Conservation (phyloP, 164 flowering plant genomes). For the Piper betle region DNA sequence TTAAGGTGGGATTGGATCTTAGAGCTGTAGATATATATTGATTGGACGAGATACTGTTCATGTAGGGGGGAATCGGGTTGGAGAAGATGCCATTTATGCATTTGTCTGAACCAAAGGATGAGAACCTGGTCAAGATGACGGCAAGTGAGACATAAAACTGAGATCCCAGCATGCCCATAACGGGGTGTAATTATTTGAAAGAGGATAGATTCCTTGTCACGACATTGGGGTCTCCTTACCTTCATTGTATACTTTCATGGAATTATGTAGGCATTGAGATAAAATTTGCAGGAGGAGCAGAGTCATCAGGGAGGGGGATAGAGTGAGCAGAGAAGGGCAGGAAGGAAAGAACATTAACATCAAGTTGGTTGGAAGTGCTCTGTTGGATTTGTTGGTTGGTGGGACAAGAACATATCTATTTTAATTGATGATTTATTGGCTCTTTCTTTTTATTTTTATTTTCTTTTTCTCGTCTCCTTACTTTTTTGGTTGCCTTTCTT, state of each 20-base stretch:
- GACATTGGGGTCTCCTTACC: not conserved
- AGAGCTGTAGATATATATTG: not conserved
- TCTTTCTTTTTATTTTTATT: not conserved
- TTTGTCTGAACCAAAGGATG: not conserved
- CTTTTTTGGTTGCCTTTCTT: not conserved
- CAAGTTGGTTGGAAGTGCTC: not conserved
- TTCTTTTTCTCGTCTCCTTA: not conserved
- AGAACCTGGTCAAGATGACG: constrained; percentile 1
- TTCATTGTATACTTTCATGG: constrained; percentile 1
- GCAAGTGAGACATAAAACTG: not conserved
- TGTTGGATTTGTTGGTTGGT: not conserved
- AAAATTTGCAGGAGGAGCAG: not conserved
- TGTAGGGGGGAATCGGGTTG: not conserved
- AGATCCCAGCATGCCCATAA: constrained; percentile 1
- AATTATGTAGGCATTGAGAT: not conserved
- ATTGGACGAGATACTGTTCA: not conserved
- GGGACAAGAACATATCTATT: constrained; percentile 1
- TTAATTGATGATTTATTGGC: not conserved
- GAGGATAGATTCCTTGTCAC: not conserved
- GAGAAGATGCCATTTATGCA: not conserved
- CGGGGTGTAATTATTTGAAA: not conserved
- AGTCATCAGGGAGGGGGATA: not conserved
- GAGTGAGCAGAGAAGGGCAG: constrained; percentile 1
- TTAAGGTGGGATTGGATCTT: not conserved
- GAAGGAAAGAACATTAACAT: not conserved